phyloP scores from a whole-genome alignment of 2,329 filamentous ascomycete genomes.

The Lecanicillium sp. region DNA sequence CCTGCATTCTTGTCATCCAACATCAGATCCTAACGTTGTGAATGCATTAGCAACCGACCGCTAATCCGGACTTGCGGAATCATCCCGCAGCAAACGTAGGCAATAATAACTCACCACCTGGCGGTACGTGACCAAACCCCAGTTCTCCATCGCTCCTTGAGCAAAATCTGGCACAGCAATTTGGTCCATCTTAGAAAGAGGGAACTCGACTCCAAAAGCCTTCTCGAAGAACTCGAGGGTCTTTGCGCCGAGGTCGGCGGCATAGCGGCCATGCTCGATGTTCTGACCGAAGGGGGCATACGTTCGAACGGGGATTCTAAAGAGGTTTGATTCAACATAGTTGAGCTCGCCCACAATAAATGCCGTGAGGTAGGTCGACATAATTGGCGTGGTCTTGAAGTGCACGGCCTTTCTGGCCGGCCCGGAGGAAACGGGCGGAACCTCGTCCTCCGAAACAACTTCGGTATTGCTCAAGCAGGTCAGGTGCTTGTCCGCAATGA shows the following conservation, averaged over 20 bases:
- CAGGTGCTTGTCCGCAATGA: constrained; percentile 82
- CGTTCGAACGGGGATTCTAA: constrained; percentile 85
- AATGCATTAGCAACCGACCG: no score
- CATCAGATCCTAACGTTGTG: constrained; percentile 53
- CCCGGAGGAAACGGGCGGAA: constrained; percentile 39
- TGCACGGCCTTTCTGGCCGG: constrained; percentile 64
- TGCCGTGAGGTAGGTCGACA: constrained; percentile 93
- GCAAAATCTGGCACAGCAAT: constrained; percentile 94
- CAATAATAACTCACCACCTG: constrained; percentile 54
- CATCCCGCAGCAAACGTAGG: no score
- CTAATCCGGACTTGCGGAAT: no score
- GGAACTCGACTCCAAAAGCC: constrained; percentile 77
- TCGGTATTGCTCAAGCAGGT: constrained; percentile 96
- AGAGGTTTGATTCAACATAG: constrained; percentile 84
- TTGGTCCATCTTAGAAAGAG: constrained; percentile 46
- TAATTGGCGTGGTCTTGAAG: constrained; percentile 85
- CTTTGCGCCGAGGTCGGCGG: constrained; percentile 78
- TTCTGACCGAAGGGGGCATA: constrained; percentile 86
- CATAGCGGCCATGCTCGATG: constrained; percentile 86
- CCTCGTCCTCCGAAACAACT: constrained; percentile 68
- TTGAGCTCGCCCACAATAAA: constrained; percentile 94
- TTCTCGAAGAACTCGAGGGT: constrained; percentile 94
- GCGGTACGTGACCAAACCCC: constrained; percentile 92
- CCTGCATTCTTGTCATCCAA: constrained; percentile 88
- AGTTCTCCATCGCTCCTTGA: constrained; percentile 96